Evolutionary conservation across 331 rosid genomes (phyloP).

Genomic region (Stylosanthes scabra): DNA sequence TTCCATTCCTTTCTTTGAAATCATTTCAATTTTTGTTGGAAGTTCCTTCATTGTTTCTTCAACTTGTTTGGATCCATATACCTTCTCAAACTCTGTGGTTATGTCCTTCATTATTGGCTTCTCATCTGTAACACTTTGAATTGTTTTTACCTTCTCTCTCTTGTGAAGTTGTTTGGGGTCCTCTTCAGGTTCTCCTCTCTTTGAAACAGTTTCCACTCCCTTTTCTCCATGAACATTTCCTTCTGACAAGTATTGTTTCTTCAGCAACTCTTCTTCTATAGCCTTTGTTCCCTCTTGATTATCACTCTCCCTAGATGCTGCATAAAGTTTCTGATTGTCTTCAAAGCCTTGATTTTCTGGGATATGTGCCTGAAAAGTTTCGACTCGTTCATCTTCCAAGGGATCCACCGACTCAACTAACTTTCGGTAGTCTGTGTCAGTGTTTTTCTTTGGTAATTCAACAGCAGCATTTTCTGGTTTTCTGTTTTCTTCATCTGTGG

Average conservation of each 20-base stretch:
- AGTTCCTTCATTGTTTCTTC: slow-evolving; percentile 17
- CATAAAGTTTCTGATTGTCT: too few relatives aligned
- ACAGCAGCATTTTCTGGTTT: slow-evolving; percentile 3
- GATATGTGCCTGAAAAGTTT: slow-evolving; percentile 1
- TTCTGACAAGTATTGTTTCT: not conserved
- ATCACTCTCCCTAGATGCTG: not conserved
- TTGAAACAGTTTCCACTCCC: slow-evolving; percentile 18
- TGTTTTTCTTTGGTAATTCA: slow-evolving; percentile 2
- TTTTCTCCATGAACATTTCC: slow-evolving; percentile 1
- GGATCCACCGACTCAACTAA: not conserved
- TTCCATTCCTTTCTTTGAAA: slow-evolving; percentile 8
- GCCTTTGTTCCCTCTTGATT: slow-evolving; percentile 11
- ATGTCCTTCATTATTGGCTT: slow-evolving; percentile 24
- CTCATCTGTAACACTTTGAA: slow-evolving; percentile 11
- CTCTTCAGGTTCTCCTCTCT: slow-evolving; percentile 25
- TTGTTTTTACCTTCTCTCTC: slow-evolving; percentile 14
- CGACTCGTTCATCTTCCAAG: not conserved
- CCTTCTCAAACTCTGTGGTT: slow-evolving; percentile 20
- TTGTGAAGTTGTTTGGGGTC: slow-evolving; percentile 5
- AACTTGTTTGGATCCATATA: slow-evolving; percentile 5
- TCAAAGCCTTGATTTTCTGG: too few relatives aligned
- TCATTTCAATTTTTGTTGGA: not conserved
- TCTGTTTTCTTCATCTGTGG: not conserved
- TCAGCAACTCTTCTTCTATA: slow-evolving; percentile 30
- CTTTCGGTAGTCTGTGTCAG: not conserved